phyloP scores from a whole-genome alignment of 2,329 filamentous ascomycete genomes.

The Beauveria pseudobassiana region DNA sequence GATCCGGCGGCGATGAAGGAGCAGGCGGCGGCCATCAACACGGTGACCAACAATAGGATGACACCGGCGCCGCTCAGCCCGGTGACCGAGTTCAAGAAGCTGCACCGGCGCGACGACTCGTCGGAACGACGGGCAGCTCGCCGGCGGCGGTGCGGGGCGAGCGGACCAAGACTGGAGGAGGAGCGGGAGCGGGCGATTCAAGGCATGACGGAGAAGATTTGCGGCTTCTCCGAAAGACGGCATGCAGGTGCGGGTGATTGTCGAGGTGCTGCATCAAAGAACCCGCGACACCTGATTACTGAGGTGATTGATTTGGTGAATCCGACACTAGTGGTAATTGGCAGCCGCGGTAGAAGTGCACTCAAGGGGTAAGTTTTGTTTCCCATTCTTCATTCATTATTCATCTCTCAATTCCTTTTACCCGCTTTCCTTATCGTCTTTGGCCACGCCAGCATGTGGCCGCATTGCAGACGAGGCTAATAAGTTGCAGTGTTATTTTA shows the following conservation, averaged over 20 bases:
- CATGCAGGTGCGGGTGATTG: conserved; percentile 87
- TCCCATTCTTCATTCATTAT: neutral
- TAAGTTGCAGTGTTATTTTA: conserved; percentile 64
- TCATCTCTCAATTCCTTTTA: neutral
- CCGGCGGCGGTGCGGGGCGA: conserved; percentile 38
- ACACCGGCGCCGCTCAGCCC: conserved; percentile 24
- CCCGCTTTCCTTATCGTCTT: neutral
- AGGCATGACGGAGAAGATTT: conserved; percentile 76
- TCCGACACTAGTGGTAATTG: conserved; percentile 87
- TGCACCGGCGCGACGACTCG: conserved; percentile 22
- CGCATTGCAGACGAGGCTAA: neutral
- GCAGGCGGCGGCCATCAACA: conserved; percentile 63
- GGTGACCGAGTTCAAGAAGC: conserved; percentile 26
- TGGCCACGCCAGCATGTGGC: neutral
- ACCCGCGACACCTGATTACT: conserved; percentile 88
- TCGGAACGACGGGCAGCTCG: conserved; percentile 31
- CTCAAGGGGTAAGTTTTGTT: conserved; percentile 72
- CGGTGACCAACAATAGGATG: conserved; percentile 42
- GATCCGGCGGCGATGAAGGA: conserved; percentile 70
- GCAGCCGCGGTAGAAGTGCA: conserved; percentile 82
- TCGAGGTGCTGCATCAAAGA: conserved; percentile 99
- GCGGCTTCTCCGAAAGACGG: conserved; percentile 79
- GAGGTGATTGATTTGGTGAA: conserved; percentile 93
- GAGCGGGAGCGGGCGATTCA: conserved; percentile 77
- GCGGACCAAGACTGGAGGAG: conserved; percentile 60